Conservation (phyloP, 768 basidiomycete species). For the Kwoniella europaea region DNA sequence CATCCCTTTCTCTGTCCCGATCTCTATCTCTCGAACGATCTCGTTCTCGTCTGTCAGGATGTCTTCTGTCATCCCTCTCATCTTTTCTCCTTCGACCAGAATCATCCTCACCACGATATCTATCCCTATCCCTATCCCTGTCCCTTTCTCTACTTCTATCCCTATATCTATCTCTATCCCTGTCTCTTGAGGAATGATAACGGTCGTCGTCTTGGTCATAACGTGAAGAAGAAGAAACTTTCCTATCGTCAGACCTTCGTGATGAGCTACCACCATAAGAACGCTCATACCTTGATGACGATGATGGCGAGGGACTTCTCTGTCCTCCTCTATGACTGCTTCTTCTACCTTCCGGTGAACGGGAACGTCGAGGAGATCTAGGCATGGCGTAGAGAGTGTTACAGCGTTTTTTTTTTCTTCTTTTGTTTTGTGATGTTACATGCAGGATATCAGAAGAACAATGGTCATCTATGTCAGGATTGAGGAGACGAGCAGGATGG, state of each 20-base stretch:
- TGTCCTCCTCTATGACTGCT: conserved; percentile 18
- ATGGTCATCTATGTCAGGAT: not conserved
- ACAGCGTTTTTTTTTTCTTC: no score
- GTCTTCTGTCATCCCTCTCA: conserved; percentile 28
- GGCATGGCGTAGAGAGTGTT: conserved; percentile 18
- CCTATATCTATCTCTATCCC: conserved; percentile 33
- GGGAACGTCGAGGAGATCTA: conserved; percentile 34
- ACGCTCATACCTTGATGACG: conserved; percentile 38
- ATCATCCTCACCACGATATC: conserved; percentile 29
- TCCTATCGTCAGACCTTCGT: conserved; percentile 37
- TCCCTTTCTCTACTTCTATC: conserved; percentile 33
- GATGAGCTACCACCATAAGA: conserved; percentile 29
- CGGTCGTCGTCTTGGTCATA: conserved; percentile 28
- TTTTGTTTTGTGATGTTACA: no score
- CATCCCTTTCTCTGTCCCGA: conserved; percentile 29
- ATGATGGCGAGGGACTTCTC: conserved; percentile 30
- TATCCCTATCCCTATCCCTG: conserved; percentile 28
- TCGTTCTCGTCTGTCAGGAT: conserved; percentile 23
- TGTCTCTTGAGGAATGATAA: conserved; percentile 19
- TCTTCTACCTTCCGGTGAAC: conserved; percentile 29
- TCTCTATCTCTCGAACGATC: conserved; percentile 24
- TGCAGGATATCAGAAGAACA: no score
- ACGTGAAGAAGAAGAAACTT: conserved; percentile 22
- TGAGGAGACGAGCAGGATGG: not conserved
- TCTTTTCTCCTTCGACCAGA: conserved; percentile 22